Evolutionary conservation across 257 asterid genomes (phyloP).

Genomic region (Sherardia arvensis): DNA sequence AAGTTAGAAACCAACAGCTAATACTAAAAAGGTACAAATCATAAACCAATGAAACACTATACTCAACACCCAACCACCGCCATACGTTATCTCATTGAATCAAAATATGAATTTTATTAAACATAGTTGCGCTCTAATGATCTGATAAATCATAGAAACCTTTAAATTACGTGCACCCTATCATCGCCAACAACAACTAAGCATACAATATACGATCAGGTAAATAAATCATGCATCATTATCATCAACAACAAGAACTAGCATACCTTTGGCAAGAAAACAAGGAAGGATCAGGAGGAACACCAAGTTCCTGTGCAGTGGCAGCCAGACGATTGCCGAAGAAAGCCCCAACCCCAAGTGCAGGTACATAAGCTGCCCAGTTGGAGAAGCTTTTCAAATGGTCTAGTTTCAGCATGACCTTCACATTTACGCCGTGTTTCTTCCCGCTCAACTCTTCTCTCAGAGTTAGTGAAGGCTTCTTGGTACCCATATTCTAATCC

Average conservation of each 20-base stretch:
- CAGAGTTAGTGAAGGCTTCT: constrained; percentile 22
- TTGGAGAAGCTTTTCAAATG: constrained; percentile 50
- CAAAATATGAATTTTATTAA: too few species aligned
- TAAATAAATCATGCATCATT: too few species aligned
- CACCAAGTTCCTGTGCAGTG: constrained; percentile 40
- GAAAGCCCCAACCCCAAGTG: constrained; percentile 57
- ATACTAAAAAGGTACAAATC: not conserved
- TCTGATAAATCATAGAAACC: not conserved
- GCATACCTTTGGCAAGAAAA: constrained; percentile 71
- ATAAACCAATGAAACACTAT: not conserved
- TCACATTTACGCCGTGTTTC: constrained; percentile 37
- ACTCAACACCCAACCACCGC: too few species aligned
- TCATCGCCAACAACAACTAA: not conserved
- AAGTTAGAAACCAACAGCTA: too few species aligned
- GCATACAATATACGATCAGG: too few species aligned
- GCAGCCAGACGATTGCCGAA: constrained; percentile 61
- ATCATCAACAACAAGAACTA: too few species aligned
- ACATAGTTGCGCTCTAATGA: too few species aligned
- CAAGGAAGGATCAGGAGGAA: constrained; percentile 40
- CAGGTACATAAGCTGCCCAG: constrained; percentile 49
- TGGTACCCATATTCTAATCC: too few species aligned
- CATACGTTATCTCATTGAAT: not conserved
- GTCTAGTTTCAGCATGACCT: constrained; percentile 58
- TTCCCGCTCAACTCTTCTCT: constrained; percentile 46
- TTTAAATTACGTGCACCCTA: not conserved